phyloP scores from a whole-genome alignment of 768 basidiomycete species.

The Pilatotrama ljubarskyi region DNA sequence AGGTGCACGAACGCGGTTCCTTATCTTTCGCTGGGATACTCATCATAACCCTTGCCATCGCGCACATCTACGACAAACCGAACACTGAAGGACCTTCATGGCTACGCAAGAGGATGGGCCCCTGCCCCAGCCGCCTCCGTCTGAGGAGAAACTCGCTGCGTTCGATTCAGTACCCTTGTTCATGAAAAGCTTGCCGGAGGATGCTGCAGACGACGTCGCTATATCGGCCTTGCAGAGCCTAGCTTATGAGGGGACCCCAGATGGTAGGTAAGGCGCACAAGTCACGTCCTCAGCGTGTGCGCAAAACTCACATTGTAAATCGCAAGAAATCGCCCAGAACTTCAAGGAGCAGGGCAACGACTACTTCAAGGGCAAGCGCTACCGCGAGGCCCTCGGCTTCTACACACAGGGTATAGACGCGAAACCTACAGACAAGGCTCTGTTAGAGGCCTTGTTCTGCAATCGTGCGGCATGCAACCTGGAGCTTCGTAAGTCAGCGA shows the following conservation, averaged over 20 bases:
- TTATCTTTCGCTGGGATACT: neutral
- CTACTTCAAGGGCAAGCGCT: slow-evolving; percentile 84
- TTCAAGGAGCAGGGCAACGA: slow-evolving; percentile 98
- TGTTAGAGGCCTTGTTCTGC: slow-evolving; percentile 71
- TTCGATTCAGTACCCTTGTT: slow-evolving; percentile 83
- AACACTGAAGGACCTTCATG: neutral
- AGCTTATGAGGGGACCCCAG: slow-evolving; percentile 86
- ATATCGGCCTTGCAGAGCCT: slow-evolving; percentile 85
- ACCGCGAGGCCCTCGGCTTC: slow-evolving; percentile 84
- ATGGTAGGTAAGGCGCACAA: slow-evolving; percentile 65
- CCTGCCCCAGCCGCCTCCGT: slow-evolving; percentile 26
- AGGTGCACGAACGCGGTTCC: too few species aligned
- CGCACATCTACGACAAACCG: neutral
- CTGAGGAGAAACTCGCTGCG: slow-evolving; percentile 40
- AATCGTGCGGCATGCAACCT: slow-evolving; percentile 96
- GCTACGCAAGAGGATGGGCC: slow-evolving; percentile 5
- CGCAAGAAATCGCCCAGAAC: slow-evolving; percentile 80
- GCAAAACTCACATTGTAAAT: neutral
- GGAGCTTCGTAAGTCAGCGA: slow-evolving; percentile 62
- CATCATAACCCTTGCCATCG: too few species aligned
- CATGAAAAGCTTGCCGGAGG: slow-evolving; percentile 87
- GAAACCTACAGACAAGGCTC: slow-evolving; percentile 59
- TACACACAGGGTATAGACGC: slow-evolving; percentile 91
- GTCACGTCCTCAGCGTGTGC: neutral
- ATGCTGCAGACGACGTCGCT: slow-evolving; percentile 55